Evolutionary conservation across 2,329 filamentous ascomycete species (phyloP).

Genomic region (Colletotrichum simmondsii): DNA sequence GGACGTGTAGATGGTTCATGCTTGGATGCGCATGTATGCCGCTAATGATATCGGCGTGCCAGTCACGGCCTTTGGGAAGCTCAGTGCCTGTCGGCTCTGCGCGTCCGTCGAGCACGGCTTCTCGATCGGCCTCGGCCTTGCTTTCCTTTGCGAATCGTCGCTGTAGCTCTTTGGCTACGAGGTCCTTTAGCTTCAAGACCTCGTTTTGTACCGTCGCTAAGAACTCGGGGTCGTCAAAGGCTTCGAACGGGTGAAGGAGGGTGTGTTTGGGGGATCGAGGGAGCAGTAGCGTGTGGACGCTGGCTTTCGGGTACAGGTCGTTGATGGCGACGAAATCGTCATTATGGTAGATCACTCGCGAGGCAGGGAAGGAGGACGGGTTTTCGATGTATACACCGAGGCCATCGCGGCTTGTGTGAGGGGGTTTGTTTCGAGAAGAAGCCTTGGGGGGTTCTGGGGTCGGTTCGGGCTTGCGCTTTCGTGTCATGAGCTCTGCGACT

Average conservation of each 20-base stretch:
- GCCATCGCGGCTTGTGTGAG: constrained; percentile 64
- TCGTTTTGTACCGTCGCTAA: constrained; percentile 72
- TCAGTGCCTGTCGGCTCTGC: constrained; percentile 52
- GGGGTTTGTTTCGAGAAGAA: constrained; percentile 43
- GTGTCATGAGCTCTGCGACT: constrained; percentile 51
- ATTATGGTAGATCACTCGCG: constrained; percentile 73
- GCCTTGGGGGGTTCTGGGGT: constrained; percentile 27
- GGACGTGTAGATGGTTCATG: constrained; percentile 93
- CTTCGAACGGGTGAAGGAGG: constrained; percentile 79
- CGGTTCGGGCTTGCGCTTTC: constrained; percentile 46
- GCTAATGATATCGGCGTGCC: constrained; percentile 76
- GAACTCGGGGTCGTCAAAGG: constrained; percentile 78
- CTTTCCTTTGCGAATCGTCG: constrained; percentile 75
- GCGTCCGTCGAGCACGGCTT: constrained; percentile 73
- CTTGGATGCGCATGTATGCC: constrained; percentile 90
- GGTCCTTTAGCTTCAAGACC: constrained; percentile 65
- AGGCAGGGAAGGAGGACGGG: constrained; percentile 70
- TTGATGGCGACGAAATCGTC: constrained; percentile 79
- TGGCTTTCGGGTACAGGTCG: constrained; percentile 88
- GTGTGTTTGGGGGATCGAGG: constrained; percentile 74
- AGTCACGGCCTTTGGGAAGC: constrained; percentile 81
- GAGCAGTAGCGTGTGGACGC: constrained; percentile 87
- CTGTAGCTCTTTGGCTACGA: constrained; percentile 81
- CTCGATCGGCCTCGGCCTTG: constrained; percentile 69
- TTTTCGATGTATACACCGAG: constrained; percentile 74